phyloP scores from a whole-genome alignment of 352 stramenopile genomes.

The Phytophthora gonapodyides region DNA sequence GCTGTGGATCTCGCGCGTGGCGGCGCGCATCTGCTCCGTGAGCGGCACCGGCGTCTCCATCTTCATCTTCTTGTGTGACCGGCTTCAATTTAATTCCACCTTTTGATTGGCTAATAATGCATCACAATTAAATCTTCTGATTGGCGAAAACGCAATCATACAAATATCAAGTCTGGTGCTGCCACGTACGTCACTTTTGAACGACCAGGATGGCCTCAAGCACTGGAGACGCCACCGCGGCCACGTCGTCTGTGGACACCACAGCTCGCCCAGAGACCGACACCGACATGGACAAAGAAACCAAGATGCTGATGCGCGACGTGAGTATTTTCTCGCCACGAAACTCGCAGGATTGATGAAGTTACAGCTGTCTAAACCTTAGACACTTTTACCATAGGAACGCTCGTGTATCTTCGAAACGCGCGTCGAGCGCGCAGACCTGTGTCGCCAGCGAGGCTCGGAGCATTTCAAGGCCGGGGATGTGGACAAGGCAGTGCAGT shows the following conservation, averaged over 20 bases:
- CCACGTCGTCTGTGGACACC: slow-evolving; percentile 3
- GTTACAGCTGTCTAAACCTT: slow-evolving; percentile 11
- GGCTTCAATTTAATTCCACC: slow-evolving; percentile 5
- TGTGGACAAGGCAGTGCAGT: slow-evolving; percentile 50
- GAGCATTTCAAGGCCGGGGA: slow-evolving; percentile 60
- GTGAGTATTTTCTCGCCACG: slow-evolving; percentile 17
- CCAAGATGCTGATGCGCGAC: slow-evolving; percentile 40
- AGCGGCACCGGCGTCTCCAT: slow-evolving; percentile 20
- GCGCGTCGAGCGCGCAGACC: slow-evolving; percentile 63
- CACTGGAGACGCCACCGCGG: neutral
- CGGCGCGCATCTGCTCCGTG: slow-evolving; percentile 56
- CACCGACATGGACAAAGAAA: slow-evolving; percentile 32
- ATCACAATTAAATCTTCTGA: neutral
- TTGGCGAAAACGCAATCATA: slow-evolving; percentile 10
- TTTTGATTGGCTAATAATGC: no score
- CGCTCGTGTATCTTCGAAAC: slow-evolving; percentile 87
- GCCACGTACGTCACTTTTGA: slow-evolving; percentile 25
- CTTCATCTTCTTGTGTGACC: neutral
- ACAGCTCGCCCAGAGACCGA: neutral
- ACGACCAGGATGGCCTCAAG: slow-evolving; percentile 10
- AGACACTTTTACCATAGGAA: slow-evolving; percentile 45
- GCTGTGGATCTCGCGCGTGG: slow-evolving; percentile 53
- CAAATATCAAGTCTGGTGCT: slow-evolving; percentile 8
- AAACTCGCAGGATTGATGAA: slow-evolving; percentile 17
- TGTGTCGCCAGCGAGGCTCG: slow-evolving; percentile 73